Conservation (phyloP, 83 land plant genomes). For the Picea abies region DNA sequence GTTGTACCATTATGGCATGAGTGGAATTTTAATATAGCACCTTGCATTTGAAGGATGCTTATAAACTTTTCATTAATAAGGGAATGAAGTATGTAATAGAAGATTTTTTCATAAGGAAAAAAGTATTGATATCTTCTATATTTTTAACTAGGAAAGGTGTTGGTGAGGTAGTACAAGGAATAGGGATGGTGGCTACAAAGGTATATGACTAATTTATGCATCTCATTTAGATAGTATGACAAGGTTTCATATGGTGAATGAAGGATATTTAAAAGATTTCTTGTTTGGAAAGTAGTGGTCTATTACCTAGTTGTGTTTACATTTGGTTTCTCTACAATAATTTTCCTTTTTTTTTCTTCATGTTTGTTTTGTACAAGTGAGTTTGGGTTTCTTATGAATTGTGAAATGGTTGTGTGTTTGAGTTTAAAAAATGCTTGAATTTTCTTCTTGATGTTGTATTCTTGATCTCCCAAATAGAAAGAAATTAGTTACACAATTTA, state of each 20-base stretch:
- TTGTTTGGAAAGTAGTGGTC: no score
- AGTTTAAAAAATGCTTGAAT: neutral
- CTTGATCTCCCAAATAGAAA: neutral
- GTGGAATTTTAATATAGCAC: no score
- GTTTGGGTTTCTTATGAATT: neutral
- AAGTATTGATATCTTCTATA: no score
- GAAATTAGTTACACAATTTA: neutral
- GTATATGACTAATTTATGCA: constrained; percentile 8
- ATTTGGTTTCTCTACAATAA: no score
- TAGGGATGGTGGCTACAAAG: constrained; percentile 2
- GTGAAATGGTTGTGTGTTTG: neutral
- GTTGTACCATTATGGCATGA: no score
- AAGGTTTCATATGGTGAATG: neutral
- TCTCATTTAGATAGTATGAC: neutral
- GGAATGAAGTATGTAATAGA: no score
- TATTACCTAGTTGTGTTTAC: no score
- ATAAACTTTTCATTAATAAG: no score
- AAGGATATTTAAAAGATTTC: neutral
- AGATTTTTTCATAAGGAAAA: no score
- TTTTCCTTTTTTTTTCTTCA: no score
- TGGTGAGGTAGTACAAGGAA: constrained; percentile 35
- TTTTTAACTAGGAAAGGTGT: constrained; percentile 66
- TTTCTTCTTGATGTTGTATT: neutral
- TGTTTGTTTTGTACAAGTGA: no score
- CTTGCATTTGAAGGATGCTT: no score